A percentile compares a stretch with the other conserved stretches of the same genome.
Evolutionary conservation across 768 basidiomycete genomes (phyloP).

Genomic region (Cystoderma amianthinum): DNA sequence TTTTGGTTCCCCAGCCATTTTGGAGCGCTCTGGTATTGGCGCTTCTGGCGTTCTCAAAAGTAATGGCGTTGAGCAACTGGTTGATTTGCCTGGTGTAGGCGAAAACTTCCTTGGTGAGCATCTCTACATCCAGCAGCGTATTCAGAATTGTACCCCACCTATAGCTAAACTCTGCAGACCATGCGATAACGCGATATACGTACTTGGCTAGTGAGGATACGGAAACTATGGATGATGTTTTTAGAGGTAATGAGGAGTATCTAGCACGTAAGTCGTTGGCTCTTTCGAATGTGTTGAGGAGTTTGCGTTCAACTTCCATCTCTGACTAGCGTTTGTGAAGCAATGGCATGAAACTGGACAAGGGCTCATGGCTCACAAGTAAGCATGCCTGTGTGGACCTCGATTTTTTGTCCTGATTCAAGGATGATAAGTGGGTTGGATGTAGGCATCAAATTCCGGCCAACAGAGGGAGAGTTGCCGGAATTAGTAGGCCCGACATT

Average conservation of each 20-base stretch:
- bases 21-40: conserved; percentile 32
- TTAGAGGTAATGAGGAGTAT: background rate
- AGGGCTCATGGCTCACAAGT: background rate
- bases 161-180: no score
- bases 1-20: conserved; percentile 48
- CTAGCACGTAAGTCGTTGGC: background rate
- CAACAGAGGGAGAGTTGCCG: conserved; percentile 24
- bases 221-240: background rate
- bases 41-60: background rate
- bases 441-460: conserved; percentile 31
- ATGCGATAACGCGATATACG: background rate
- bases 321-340: background rate
- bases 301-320: background rate
- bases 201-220: background rate
- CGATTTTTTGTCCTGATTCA: conserved; percentile 14
- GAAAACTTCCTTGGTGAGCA: background rate
- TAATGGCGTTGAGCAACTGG: background rate
- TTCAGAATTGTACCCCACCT: background rate
- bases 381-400: background rate
- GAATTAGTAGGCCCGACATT: conserved; percentile 29
- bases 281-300: background rate
- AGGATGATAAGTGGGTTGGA: conserved; percentile 25
- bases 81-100: conserved; percentile 1
- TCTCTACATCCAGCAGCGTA: background rate
- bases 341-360: background rate